Evolutionary conservation across 495 filamentous ascomycete genomes (phyloP).

Genomic region (Podospora bellae-mahoneyi): DNA sequence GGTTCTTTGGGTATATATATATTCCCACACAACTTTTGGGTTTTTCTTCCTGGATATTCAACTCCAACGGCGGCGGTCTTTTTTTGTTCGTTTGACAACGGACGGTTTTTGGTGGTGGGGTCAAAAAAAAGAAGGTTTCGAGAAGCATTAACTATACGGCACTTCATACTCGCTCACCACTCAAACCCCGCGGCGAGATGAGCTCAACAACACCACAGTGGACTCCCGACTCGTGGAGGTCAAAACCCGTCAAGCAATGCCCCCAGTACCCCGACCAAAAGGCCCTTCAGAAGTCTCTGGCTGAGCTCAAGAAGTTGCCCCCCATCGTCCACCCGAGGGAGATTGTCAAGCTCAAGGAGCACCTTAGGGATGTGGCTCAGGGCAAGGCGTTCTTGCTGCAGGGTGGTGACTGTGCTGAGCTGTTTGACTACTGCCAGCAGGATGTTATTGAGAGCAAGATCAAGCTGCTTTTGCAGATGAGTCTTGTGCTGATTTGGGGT

Average conservation of each 20-base stretch:
- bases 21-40: neutral
- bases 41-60: neutral
- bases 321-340: constrained; percentile 86
- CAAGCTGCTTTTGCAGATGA: constrained; percentile 95
- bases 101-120: neutral
- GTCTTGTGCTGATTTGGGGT: constrained; percentile 85
- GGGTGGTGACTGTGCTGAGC: constrained; percentile 94
- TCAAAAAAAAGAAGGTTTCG: neutral
- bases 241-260: constrained; percentile 88
- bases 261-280: constrained; percentile 71
- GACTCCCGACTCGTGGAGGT: constrained; percentile 73
- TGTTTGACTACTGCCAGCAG: constrained; percentile 94
- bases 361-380: constrained; percentile 77
- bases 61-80: neutral
- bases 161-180: neutral
- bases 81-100: neutral
- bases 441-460: constrained; percentile 90
- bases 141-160: neutral
- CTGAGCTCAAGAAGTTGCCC: constrained; percentile 72
- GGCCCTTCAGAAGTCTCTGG: constrained; percentile 60
- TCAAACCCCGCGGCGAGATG: constrained; percentile 12
- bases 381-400: constrained; percentile 94
- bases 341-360: constrained; percentile 73
- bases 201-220: constrained; percentile 33
- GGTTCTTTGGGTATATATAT: neutral